These are phyloP conservation scores for Tuber microsphaerosporum DNA, from an alignment of 495 filamentous ascomycete species.

Conservation along the genomic window DNA sequence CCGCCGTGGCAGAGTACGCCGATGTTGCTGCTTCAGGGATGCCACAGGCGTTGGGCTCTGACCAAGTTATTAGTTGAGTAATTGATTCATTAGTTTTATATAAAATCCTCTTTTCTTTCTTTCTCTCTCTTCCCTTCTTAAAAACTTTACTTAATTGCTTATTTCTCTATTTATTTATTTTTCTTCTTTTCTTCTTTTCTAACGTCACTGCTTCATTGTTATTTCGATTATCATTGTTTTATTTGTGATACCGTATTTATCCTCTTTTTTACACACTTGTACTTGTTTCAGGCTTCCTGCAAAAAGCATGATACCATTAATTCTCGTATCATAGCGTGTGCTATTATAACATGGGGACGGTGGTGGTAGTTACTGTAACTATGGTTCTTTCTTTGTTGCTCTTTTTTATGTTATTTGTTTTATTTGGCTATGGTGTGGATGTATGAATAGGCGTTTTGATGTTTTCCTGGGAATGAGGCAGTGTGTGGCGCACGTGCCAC, in stretches of 20 bases:
- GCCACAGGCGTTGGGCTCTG: neutral
- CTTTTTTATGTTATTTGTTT: neutral
- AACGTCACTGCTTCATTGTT: neutral
- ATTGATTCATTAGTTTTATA: neutral
- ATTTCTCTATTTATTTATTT: neutral
- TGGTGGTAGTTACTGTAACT: neutral
- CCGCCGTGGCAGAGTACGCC: neutral
- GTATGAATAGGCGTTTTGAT: neutral
- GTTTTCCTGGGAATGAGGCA: neutral
- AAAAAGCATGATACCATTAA: neutral
- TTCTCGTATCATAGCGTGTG: neutral
- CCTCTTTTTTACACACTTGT: neutral
- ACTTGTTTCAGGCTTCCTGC: neutral
- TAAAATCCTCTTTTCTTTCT: neutral
- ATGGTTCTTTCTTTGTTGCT: neutral
- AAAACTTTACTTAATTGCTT: neutral
- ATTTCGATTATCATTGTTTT: neutral
- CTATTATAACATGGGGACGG: neutral
- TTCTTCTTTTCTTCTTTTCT: neutral
- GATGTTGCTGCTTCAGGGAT: neutral
- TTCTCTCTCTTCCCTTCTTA: neutral
- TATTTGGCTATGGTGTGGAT: neutral
- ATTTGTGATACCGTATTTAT: neutral
- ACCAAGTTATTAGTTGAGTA: slow-evolving; percentile 6
- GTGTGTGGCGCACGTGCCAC: neutral